A percentile compares a stretch with the other conserved stretches of the same genome.
Conservation (phyloP, 176 grass and related monocot genomes). For the Cocos nucifera region DNA sequence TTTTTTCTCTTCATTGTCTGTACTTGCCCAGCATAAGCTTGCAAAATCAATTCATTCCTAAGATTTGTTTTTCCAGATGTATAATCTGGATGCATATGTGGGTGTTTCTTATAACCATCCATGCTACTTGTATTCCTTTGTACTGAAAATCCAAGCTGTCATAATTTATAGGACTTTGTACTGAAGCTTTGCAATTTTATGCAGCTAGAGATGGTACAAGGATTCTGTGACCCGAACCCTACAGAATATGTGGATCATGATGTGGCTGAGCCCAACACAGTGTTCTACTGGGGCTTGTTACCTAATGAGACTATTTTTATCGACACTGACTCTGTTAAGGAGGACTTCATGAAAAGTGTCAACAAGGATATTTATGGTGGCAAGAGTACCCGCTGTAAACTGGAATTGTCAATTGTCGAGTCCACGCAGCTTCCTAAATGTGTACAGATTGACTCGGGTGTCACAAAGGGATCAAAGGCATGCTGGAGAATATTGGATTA, state of each 20-base stretch:
- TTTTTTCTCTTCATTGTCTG: too few relatives aligned
- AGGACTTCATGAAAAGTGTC: conserved; percentile 56
- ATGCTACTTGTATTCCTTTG: too few relatives aligned
- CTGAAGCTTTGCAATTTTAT: conserved; percentile 7
- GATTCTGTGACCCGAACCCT: conserved; percentile 49
- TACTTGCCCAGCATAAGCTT: too few relatives aligned
- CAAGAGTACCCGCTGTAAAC: conserved; percentile 28
- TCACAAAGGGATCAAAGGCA: conserved; percentile 16
- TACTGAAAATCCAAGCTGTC: too few relatives aligned
- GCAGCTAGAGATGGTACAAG: conserved; percentile 50
- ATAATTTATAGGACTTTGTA: too few relatives aligned
- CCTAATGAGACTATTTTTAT: conserved; percentile 21
- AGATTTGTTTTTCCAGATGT: too few relatives aligned
- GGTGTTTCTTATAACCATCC: too few relatives aligned
- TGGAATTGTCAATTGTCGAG: conserved; percentile 37
- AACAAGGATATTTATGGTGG: conserved; percentile 36
- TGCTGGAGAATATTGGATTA: conserved; percentile 24
- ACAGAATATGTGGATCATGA: conserved; percentile 43
- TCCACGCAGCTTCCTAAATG: conserved; percentile 36
- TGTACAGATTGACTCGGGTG: conserved; percentile 14
- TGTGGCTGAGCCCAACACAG: conserved; percentile 32
- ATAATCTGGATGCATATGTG: too few relatives aligned
- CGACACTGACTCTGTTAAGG: conserved; percentile 29
- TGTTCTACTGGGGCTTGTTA: conserved; percentile 63
- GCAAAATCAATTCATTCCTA: too few relatives aligned